phyloP scores from a whole-genome alignment of 176 grass and related monocot species.

The Carex kokanica region DNA sequence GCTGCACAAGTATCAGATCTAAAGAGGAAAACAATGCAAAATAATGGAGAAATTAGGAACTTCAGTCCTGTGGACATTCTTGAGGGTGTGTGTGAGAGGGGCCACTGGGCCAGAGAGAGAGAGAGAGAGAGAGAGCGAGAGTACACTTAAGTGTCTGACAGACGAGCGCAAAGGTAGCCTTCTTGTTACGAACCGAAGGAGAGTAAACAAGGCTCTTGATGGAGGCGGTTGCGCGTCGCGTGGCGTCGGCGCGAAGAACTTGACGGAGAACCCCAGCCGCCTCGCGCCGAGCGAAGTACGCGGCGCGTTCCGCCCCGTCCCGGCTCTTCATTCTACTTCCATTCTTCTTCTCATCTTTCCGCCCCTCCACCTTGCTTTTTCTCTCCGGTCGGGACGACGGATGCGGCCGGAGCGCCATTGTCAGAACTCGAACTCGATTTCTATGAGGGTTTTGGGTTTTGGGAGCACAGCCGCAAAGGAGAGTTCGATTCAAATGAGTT shows the following conservation, averaged over 20 bases:
- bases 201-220: conserved; percentile 88
- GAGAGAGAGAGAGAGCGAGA: neutral
- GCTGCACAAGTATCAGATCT: neutral
- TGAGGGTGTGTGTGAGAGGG: neutral
- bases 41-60: neutral
- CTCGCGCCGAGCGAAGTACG: conserved; percentile 92
- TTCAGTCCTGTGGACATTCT: neutral
- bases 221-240: conserved; percentile 48
- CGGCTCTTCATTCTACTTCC: conserved; percentile 48
- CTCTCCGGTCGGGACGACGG: conserved; percentile 13
- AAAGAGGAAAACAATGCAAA: neutral
- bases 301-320: conserved; percentile 58
- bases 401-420: conserved; percentile 47
- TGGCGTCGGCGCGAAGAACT: conserved; percentile 68
- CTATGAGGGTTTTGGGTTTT: conserved; percentile 3
- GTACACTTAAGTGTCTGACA: conserved; percentile 94
- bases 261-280: conserved; percentile 80
- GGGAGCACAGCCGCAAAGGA: neutral
- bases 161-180: conserved; percentile 81
- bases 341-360: neutral
- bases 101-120: neutral
- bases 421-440: neutral
- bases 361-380: conserved; percentile 14
- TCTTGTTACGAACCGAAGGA: conserved; percentile 81
- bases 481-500: neutral